Percentiles rank a stretch among this genome's conserved stretches.
Conservation (phyloP, 164 flowering plant species). For the Aristolochia fimbriata region DNA sequence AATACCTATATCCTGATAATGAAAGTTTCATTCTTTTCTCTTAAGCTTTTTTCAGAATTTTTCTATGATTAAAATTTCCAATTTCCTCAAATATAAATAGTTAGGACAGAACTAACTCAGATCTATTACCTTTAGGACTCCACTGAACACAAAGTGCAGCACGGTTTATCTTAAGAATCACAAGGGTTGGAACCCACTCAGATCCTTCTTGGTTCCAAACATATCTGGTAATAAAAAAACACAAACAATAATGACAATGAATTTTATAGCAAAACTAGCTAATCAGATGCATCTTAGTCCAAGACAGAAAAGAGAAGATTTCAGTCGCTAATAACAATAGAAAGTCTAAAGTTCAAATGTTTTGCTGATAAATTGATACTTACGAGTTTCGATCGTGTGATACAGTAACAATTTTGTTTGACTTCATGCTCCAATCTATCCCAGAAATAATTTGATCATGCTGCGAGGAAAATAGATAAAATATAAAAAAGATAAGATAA, state of each 20-base stretch:
- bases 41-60: too few relatives aligned
- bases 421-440: conserved; percentile 81
- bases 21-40: too few relatives aligned
- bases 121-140: conserved; percentile 82
- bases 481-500: conserved; percentile 1
- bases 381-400: conserved; percentile 99
- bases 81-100: too few relatives aligned
- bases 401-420: conserved; percentile 91
- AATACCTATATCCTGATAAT: too few relatives aligned
- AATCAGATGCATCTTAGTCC: neutral
- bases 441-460: conserved; percentile 97
- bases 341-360: neutral
- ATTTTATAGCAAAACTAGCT: neutral
- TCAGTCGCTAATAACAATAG: too few relatives aligned
- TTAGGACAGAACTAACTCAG: neutral
- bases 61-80: too few relatives aligned
- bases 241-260: neutral
- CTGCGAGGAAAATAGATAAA: conserved; percentile 29
- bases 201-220: conserved; percentile 85
- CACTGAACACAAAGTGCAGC: conserved; percentile 98
- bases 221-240: conserved; percentile 39
- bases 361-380: conserved; percentile 24
- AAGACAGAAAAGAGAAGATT: too few relatives aligned
- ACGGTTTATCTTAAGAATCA: conserved; percentile 88
- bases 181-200: conserved; percentile 98